Conservation (phyloP, 2,329 filamentous ascomycete genomes). For the Fusarium sublunatum region DNA sequence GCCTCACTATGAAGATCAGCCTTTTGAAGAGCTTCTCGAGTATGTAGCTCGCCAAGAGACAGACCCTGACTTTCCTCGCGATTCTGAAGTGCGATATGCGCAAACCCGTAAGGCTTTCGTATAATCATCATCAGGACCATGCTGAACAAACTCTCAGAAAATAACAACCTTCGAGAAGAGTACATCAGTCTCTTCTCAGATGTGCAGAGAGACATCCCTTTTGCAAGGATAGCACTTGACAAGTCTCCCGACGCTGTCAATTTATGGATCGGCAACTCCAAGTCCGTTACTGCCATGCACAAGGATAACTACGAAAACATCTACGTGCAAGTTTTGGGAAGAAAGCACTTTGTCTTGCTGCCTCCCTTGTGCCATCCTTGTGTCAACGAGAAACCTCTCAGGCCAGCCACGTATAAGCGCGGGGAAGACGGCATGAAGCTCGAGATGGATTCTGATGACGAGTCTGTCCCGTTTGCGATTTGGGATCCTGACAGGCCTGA, state of each 20-base stretch:
- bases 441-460: conserved; percentile 49
- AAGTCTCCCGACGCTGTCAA: conserved; percentile 79
- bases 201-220: conserved; percentile 73
- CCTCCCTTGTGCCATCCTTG: conserved; percentile 77
- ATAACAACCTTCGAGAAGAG: conserved; percentile 82
- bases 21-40: conserved; percentile 71
- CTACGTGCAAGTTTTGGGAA: conserved; percentile 79
- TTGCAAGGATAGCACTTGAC: conserved; percentile 77
- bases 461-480: conserved; percentile 71
- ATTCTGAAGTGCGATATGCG: conserved; percentile 72
- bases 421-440: conserved; percentile 45
- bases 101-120: conserved; percentile 71
- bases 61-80: conserved; percentile 45
- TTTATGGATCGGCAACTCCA: conserved; percentile 82
- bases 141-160: conserved; percentile 63
- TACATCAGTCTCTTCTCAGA: conserved; percentile 72
- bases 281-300: conserved; percentile 77
- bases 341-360: conserved; percentile 79
- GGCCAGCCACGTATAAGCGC: conserved; percentile 69
- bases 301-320: conserved; percentile 89
- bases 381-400: conserved; percentile 71
- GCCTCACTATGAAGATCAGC: conserved; percentile 73
- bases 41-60: conserved; percentile 70
- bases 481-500: conserved; percentile 77
- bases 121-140: background rate